phyloP scores from a whole-genome alignment of 2,329 filamentous ascomycete species.

The Venturia asperata region DNA sequence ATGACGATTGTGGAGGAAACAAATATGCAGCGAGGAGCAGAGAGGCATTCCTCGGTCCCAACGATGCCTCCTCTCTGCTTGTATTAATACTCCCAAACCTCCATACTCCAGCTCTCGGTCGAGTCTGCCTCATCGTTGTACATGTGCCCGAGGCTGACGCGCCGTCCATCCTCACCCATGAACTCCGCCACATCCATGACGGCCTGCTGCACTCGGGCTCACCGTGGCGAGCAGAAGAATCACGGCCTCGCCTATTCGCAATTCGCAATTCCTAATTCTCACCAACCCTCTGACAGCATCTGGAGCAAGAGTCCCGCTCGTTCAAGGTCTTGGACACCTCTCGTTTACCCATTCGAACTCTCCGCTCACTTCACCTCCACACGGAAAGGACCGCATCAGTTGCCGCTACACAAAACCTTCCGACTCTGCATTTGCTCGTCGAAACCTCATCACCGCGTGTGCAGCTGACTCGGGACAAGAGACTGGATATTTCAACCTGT shows the following conservation, averaged over 20 bases:
- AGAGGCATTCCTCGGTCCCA: too few relatives aligned
- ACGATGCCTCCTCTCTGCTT: too few relatives aligned
- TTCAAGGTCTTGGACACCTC: neutral
- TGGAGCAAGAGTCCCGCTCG: neutral
- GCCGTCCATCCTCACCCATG: neutral
- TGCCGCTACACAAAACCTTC: neutral
- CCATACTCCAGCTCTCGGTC: too few relatives aligned
- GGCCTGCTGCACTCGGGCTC: neutral
- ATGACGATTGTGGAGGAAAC: too few relatives aligned
- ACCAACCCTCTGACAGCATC: neutral
- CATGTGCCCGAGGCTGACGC: neutral
- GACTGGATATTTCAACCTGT: neutral
- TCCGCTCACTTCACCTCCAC: neutral
- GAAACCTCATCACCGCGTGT: neutral
- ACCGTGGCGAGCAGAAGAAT: neutral
- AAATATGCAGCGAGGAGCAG: too few relatives aligned
- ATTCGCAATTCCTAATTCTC: neutral
- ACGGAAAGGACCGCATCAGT: neutral
- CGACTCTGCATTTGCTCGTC: neutral
- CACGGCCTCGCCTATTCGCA: neutral
- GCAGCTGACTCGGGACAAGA: neutral
- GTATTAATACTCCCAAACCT: too few relatives aligned
- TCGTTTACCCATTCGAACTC: neutral
- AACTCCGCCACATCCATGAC: neutral
- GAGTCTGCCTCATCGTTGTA: neutral